phyloP scores from a whole-genome alignment of 805 yeast species.

The Myxozyma lipomycoides region DNA sequence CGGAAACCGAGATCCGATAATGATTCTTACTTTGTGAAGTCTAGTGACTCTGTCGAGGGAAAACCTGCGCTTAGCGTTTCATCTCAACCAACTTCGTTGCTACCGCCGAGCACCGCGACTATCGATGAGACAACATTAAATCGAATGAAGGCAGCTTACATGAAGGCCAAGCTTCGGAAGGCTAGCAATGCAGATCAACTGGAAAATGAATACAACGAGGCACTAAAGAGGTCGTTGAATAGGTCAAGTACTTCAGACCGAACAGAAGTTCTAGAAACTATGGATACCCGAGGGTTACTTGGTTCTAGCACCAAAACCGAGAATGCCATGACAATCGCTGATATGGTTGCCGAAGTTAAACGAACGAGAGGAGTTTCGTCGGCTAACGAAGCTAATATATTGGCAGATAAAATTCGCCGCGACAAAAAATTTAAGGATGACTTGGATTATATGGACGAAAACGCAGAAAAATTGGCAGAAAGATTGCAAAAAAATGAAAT shows the following conservation, averaged over 20 bases:
- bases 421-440: constrained; percentile 42
- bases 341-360: constrained; percentile 39
- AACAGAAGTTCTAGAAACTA: constrained; percentile 21
- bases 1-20: constrained; percentile 8
- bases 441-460: constrained; percentile 45
- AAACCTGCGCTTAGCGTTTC: too few species aligned
- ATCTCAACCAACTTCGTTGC: too few species aligned
- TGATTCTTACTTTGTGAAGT: constrained; percentile 19
- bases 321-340: constrained; percentile 40
- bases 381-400: constrained; percentile 32
- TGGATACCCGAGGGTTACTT: constrained; percentile 22
- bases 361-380: constrained; percentile 21
- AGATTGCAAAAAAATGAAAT: constrained; percentile 34
- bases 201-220: constrained; percentile 31
- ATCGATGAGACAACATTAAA: constrained; percentile 32
- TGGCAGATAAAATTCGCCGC: constrained; percentile 39
- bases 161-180: constrained; percentile 38
- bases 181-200: constrained; percentile 31
- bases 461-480: constrained; percentile 40
- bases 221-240: constrained; percentile 1
- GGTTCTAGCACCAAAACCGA: constrained; percentile 25
- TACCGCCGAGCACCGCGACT: background rate
- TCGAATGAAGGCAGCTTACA: constrained; percentile 36
- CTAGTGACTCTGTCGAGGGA: too few species aligned
- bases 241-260: background rate